Conservation (phyloP, 306 rosid species). For the Prunus dulcis region DNA sequence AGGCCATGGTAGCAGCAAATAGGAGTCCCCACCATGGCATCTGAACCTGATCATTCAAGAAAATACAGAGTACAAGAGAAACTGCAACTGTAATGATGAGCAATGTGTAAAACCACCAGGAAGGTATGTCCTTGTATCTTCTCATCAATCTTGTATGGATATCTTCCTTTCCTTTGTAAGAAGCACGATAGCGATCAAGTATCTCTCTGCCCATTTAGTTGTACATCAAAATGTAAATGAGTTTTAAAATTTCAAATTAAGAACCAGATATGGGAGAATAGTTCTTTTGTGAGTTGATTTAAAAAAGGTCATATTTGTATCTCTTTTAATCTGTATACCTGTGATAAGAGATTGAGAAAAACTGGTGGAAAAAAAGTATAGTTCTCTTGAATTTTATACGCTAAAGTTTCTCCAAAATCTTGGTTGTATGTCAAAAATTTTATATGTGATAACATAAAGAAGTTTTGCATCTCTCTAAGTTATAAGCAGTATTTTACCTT, state of each 20-base stretch:
- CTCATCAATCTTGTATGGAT: slow-evolving; percentile 78
- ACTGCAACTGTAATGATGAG: slow-evolving; percentile 44
- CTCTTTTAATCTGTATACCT: not conserved
- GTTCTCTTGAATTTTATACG: no score
- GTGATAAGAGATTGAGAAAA: not conserved
- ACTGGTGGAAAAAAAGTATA: not conserved
- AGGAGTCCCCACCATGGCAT: slow-evolving; percentile 95
- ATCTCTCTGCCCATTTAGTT: slow-evolving; percentile 66
- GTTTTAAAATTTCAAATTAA: not conserved
- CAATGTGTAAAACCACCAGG: slow-evolving; percentile 79
- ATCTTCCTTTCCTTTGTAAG: slow-evolving; percentile 58
- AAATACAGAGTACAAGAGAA: slow-evolving; percentile 61
- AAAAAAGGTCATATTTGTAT: not conserved
- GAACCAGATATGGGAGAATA: not conserved
- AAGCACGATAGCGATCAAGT: slow-evolving; percentile 57
- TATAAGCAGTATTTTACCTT: slow-evolving; percentile 37
- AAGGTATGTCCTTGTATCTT: slow-evolving; percentile 74
- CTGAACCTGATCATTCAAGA: slow-evolving; percentile 69
- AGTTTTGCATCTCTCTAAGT: not conserved
- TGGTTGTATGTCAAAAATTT: not conserved
- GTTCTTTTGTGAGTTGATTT: slow-evolving; percentile 2
- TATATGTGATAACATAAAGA: not conserved
- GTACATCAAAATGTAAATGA: not conserved
- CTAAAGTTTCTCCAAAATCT: no score
- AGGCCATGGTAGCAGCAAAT: slow-evolving; percentile 63